Evolutionary conservation across 495 filamentous ascomycete species (phyloP).

Genomic region (Talaromyces adpressus): DNA sequence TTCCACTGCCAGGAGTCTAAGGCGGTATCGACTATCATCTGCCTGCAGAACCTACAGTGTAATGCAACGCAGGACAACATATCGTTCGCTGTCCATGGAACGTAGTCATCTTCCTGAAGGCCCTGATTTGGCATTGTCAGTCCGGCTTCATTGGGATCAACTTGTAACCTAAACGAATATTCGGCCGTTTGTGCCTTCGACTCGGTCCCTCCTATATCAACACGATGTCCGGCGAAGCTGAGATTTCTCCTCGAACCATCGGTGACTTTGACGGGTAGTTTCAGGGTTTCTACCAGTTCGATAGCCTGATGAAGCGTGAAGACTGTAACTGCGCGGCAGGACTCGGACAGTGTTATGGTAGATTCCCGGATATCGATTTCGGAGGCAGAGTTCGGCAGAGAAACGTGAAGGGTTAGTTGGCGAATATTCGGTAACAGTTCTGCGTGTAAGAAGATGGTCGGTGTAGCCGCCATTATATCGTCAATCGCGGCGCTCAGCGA

Average conservation of each 20-base stretch:
- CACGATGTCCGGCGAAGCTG: conserved; percentile 5
- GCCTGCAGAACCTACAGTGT: conserved; percentile 55
- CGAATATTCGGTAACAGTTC: conserved; percentile 85
- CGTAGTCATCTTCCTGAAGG: conserved; percentile 29
- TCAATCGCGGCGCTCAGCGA: neutral
- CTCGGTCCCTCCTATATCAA: neutral
- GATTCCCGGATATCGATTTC: conserved; percentile 24
- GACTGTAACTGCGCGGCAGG: conserved; percentile 32
- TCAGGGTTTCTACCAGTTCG: conserved; percentile 44
- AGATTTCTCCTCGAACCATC: conserved; percentile 22
- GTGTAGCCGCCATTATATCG: neutral
- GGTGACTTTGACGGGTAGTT: conserved; percentile 58
- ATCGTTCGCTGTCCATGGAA: conserved; percentile 69
- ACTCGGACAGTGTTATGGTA: conserved; percentile 30
- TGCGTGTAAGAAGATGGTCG: conserved; percentile 58
- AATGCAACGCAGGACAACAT: conserved; percentile 49
- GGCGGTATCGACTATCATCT: conserved; percentile 19
- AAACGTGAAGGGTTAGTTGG: conserved; percentile 69
- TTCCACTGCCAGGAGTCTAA: conserved; percentile 61
- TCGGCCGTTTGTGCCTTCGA: conserved; percentile 14
- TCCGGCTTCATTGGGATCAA: conserved; percentile 36
- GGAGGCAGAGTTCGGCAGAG: conserved; percentile 43
- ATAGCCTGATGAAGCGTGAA: conserved; percentile 33
- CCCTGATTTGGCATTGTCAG: conserved; percentile 16
- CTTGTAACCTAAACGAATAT: conserved; percentile 63